Percentiles rank a stretch among this genome's conserved stretches.
Conservation (phyloP, 495 filamentous ascomycete genomes). For the Aspergillus biplanus region DNA sequence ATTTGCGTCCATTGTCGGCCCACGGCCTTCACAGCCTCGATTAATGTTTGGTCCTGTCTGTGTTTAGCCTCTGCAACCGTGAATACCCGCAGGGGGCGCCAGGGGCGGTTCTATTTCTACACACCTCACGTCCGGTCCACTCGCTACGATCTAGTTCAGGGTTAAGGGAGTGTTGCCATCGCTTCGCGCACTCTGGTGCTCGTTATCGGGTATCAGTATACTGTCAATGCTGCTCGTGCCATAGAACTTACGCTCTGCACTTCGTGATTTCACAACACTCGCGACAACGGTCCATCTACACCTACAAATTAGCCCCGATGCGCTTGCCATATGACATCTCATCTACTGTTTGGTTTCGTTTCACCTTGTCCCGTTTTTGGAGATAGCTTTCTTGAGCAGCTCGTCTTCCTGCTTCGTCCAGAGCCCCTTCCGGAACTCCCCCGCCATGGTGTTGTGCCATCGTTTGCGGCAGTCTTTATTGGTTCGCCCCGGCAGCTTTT, state of each 20-base stretch:
- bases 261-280: not conserved
- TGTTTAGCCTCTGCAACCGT: not conserved
- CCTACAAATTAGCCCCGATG: not conserved
- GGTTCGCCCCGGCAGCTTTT: constrained; percentile 24
- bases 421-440: constrained; percentile 20
- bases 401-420: constrained; percentile 34
- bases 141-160: not conserved
- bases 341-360: not conserved
- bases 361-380: constrained; percentile 3
- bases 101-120: not conserved
- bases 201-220: not conserved
- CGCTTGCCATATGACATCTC: not conserved
- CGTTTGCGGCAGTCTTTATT: constrained; percentile 31
- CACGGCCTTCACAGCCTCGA: not conserved
- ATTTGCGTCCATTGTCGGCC: not conserved
- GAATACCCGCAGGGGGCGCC: not conserved
- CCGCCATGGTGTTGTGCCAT: constrained; percentile 23
- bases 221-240: not conserved
- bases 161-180: not conserved
- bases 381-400: constrained; percentile 26
- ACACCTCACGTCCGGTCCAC: not conserved
- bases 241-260: not conserved
- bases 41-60: not conserved
- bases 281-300: not conserved
- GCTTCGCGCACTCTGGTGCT: not conserved